phyloP scores from a whole-genome alignment of 164 flowering plant species.

The Chloranthus sessilifolius region DNA sequence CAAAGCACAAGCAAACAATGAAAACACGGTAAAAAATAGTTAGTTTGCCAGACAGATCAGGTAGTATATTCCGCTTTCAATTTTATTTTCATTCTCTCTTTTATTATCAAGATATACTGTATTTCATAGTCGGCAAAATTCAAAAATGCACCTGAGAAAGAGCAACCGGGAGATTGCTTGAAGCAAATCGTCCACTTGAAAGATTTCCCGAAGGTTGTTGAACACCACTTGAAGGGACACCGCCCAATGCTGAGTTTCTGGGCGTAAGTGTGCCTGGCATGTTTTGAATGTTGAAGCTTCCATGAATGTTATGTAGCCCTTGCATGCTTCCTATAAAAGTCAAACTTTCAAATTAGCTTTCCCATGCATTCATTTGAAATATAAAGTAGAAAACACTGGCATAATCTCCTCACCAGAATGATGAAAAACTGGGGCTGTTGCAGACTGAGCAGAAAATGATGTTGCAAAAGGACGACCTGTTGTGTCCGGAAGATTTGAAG shows the following conservation, averaged over 20 bases:
- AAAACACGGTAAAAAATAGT: too few species aligned
- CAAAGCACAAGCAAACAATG: too few species aligned
- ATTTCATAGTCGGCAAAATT: too few species aligned
- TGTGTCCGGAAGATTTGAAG: conserved; percentile 67
- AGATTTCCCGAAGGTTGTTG: conserved; percentile 77
- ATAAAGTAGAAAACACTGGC: conserved; percentile 4
- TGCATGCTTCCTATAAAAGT: conserved; percentile 45
- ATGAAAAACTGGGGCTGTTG: conserved; percentile 65
- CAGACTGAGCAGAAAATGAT: conserved; percentile 74
- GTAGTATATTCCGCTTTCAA: too few species aligned
- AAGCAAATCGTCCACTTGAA: conserved; percentile 74
- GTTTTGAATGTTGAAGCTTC: conserved; percentile 66
- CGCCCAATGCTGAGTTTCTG: conserved; percentile 58
- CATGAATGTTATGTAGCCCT: conserved; percentile 73
- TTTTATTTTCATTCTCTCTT: too few species aligned
- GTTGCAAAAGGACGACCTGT: conserved; percentile 61
- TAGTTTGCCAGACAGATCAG: too few species aligned
- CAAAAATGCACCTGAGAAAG: conserved; percentile 71
- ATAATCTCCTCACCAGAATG: conserved; percentile 47
- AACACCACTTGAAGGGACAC: conserved; percentile 61
- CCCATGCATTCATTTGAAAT: background rate
- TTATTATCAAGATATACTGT: too few species aligned
- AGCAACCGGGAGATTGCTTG: conserved; percentile 71
- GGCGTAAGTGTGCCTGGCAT: conserved; percentile 64
- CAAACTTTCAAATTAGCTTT: background rate